Conservation (phyloP, 495 filamentous ascomycete genomes). For the Penicillium macrosclerotiorum region DNA sequence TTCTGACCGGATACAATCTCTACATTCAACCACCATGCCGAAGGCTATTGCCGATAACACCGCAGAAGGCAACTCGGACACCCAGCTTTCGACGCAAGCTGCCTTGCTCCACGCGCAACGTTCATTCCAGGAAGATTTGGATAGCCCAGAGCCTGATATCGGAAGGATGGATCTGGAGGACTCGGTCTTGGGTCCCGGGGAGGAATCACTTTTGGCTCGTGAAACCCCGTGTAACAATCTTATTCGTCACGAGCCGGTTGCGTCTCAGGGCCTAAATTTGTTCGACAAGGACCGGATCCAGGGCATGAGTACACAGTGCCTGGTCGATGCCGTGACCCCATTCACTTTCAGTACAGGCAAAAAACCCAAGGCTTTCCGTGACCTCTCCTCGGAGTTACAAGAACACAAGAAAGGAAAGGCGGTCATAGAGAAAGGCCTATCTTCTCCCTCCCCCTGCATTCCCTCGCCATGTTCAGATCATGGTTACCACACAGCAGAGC, state of each 20-base stretch:
- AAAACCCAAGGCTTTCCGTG: slow-evolving; percentile 20
- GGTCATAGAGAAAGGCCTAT: background rate
- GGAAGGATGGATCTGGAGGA: slow-evolving; percentile 12
- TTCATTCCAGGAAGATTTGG: slow-evolving; percentile 47
- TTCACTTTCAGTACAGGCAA: slow-evolving; percentile 47
- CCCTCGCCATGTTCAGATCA: background rate
- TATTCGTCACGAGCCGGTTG: slow-evolving; percentile 7
- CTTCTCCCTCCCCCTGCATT: background rate
- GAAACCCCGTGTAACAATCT: slow-evolving; percentile 38
- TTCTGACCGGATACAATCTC: slow-evolving; percentile 35
- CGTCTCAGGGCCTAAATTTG: background rate
- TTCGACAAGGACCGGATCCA: slow-evolving; percentile 17
- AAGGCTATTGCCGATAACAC: slow-evolving; percentile 20
- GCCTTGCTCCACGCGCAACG: slow-evolving; percentile 47
- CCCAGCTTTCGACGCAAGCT: slow-evolving; percentile 48
- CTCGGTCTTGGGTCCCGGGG: slow-evolving; percentile 7
- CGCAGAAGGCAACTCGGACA: slow-evolving; percentile 26
- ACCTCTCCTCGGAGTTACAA: slow-evolving; percentile 8
- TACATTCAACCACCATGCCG: slow-evolving; percentile 36
- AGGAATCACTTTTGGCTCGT: slow-evolving; percentile 21
- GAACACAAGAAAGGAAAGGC: slow-evolving; percentile 12
- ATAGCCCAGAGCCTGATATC: slow-evolving; percentile 27
- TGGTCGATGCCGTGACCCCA: slow-evolving; percentile 49
- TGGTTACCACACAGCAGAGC: slow-evolving; percentile 7
- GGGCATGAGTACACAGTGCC: slow-evolving; percentile 48